Evolutionary conservation across 306 rosid species (phyloP).

Genomic region (Medicago lupulina): DNA sequence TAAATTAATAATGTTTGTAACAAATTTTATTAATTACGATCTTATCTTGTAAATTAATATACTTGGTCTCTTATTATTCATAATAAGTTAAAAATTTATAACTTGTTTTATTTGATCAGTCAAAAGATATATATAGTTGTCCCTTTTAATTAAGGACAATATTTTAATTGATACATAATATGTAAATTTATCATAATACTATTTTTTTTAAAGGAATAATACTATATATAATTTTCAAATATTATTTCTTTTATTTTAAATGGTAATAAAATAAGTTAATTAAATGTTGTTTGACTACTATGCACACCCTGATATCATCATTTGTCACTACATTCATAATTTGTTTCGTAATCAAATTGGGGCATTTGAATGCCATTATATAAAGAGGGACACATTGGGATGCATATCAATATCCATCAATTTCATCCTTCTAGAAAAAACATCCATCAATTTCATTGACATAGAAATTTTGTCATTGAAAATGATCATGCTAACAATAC

Average conservation of each 20-base stretch:
- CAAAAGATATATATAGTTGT: background rate
- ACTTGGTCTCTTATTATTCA: background rate
- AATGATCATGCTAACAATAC: background rate
- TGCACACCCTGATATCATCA: background rate
- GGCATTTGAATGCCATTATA: background rate
- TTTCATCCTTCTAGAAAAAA: background rate
- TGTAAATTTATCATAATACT: no score
- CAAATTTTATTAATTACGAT: background rate
- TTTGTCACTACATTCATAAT: background rate
- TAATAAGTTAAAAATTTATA: background rate
- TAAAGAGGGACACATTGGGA: background rate
- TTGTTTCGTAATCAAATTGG: background rate
- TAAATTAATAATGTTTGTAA: no score
- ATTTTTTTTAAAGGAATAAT: background rate
- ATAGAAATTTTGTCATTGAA: background rate
- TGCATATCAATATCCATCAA: slow-evolving; percentile 2
- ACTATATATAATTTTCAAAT: no score
- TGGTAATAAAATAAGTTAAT: background rate
- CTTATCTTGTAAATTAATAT: background rate
- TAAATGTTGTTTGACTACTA: background rate
- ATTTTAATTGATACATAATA: background rate
- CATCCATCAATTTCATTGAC: background rate
- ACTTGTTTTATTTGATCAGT: background rate
- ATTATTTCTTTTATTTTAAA: background rate
- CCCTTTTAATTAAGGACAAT: background rate